Conservation (phyloP, 2,329 filamentous ascomycete species). For the Alternaria gansuensis region DNA sequence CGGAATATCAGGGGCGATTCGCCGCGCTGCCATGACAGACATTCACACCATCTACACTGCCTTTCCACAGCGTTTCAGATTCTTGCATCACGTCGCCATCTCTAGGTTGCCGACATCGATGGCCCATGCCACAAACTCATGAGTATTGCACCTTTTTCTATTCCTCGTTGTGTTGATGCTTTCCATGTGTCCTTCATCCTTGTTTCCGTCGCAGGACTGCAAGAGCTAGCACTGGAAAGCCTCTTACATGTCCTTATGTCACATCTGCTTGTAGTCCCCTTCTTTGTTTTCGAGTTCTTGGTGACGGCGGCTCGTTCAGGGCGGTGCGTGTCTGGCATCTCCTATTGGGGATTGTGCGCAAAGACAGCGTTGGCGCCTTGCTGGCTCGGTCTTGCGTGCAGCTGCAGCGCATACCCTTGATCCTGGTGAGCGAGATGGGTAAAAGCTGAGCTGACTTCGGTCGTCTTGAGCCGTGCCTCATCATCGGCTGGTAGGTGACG, state of each 20-base stretch:
- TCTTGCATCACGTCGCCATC: background rate
- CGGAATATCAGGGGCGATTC: background rate
- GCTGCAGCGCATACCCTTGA: too few species aligned
- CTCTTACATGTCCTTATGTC: background rate
- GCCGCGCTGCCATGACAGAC: background rate
- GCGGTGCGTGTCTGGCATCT: background rate
- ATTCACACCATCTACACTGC: background rate
- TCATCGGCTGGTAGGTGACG: background rate
- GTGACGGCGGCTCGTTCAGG: background rate
- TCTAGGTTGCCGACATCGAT: background rate
- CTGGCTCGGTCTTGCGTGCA: background rate
- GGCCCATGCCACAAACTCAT: background rate
- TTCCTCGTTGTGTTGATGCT: background rate
- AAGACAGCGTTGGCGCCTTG: background rate
- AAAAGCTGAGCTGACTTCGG: background rate
- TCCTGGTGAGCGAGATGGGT: background rate
- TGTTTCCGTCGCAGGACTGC: background rate
- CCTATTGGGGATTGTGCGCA: background rate
- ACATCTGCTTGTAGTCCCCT: background rate
- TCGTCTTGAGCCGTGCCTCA: background rate
- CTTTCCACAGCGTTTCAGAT: background rate
- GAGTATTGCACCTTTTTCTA: background rate
- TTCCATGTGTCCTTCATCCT: background rate
- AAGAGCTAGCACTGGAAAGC: background rate
- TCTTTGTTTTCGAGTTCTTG: background rate